Evolutionary conservation across 495 filamentous ascomycete genomes (phyloP).

Genomic region (Trichoderma virens): DNA sequence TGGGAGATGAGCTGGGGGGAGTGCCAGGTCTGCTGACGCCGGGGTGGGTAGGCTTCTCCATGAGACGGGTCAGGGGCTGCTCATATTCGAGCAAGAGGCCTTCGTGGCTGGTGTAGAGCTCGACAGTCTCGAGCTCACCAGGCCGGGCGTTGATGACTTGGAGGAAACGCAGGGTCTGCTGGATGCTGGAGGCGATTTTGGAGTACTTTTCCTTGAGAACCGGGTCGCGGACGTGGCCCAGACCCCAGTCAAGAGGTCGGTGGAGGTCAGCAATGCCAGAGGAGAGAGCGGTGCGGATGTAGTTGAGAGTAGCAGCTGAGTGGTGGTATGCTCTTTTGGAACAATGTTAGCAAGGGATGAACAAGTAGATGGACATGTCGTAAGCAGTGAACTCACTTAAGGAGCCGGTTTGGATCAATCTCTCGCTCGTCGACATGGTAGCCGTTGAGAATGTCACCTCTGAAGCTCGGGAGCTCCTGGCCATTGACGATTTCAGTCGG

Average conservation of each 20-base stretch:
- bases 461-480: conserved; percentile 75
- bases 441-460: conserved; percentile 94
- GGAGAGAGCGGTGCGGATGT: conserved; percentile 71
- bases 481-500: conserved; percentile 79
- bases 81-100: conserved; percentile 94
- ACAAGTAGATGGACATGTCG: background rate
- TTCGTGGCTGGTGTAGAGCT: conserved; percentile 92
- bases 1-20: conserved; percentile 12
- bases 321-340: conserved; percentile 75
- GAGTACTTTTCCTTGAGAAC: conserved; percentile 77
- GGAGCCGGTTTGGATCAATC: conserved; percentile 74
- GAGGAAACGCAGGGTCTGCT: conserved; percentile 92
- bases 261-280: conserved; percentile 92
- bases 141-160: conserved; percentile 87
- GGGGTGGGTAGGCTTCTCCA: conserved; percentile 41
- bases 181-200: conserved; percentile 72
- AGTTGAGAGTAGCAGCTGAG: conserved; percentile 88
- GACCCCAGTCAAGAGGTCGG: conserved; percentile 86
- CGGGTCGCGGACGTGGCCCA: conserved; percentile 86
- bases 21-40: conserved; percentile 14
- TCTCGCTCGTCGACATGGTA: conserved; percentile 61
- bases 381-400: conserved; percentile 40
- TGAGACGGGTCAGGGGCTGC: conserved; percentile 67
- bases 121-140: conserved; percentile 80
- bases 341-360: background rate